Percentiles rank a stretch among this genome's conserved stretches.
phyloP scores from a whole-genome alignment of 441 rosid species.

The Omphalea diandra region DNA sequence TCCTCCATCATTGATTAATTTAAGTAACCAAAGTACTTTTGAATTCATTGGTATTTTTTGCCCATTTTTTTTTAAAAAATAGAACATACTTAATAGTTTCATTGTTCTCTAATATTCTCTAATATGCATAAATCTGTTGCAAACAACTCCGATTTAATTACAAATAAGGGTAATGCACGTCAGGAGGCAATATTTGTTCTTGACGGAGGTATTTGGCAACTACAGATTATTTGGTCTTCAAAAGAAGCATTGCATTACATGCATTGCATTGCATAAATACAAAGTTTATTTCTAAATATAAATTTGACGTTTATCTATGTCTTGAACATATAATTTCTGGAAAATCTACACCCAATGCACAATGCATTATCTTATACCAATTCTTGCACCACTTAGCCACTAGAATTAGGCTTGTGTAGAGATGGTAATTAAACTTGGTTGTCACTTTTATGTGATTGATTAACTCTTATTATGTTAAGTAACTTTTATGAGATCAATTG shows the following conservation, averaged over 20 bases:
- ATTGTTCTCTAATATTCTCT: too few relatives aligned
- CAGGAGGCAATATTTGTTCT: too few relatives aligned
- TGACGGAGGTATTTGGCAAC: too few relatives aligned
- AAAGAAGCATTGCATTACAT: not conserved
- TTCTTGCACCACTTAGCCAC: too few relatives aligned
- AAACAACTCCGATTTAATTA: not conserved
- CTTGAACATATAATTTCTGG: not conserved
- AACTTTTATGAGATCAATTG: constrained; percentile 2
- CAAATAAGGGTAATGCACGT: not conserved
- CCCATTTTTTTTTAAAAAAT: not conserved
- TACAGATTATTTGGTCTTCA: not conserved
- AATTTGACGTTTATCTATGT: not conserved
- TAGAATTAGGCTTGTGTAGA: too few relatives aligned
- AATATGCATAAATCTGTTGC: not conserved
- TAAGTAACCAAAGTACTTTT: not conserved
- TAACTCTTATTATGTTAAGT: constrained; percentile 3
- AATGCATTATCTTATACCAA: not conserved
- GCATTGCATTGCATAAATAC: not conserved
- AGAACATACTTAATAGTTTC: too few relatives aligned
- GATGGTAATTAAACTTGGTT: not conserved
- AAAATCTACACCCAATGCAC: not conserved
- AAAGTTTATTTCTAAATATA: not conserved
- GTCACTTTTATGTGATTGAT: not conserved
- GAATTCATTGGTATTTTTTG: not conserved
- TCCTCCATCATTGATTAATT: not conserved